A percentile compares a stretch with the other conserved stretches of the same genome.
These are phyloP conservation scores for Candida broadrunensis DNA, from an alignment of 805 yeast genomes.

Conservation along the genomic window DNA sequence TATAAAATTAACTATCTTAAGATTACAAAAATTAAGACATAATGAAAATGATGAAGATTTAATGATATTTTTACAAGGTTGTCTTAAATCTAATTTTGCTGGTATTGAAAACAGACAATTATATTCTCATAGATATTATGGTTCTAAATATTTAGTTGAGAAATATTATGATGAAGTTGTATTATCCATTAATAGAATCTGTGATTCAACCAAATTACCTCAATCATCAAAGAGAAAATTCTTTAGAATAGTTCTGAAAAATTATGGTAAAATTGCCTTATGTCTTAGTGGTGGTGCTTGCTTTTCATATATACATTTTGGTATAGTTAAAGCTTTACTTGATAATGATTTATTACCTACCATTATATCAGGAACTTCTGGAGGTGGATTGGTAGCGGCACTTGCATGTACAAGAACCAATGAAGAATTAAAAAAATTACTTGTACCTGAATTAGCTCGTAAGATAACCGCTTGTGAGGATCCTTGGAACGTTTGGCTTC, in stretches of 20 bases:
- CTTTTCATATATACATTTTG: constrained; percentile 75
- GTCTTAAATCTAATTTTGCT: constrained; percentile 71
- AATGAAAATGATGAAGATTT: constrained; percentile 42
- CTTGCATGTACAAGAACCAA: constrained; percentile 67
- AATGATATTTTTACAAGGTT: constrained; percentile 57
- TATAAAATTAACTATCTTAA: constrained; percentile 44
- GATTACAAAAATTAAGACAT: constrained; percentile 35
- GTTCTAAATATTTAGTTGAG: constrained; percentile 62
- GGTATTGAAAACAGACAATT: constrained; percentile 72
- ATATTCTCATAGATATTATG: constrained; percentile 73
- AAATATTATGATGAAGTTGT: constrained; percentile 54
- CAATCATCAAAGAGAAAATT: constrained; percentile 44
- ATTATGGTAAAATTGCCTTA: constrained; percentile 70
- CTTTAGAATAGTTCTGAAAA: constrained; percentile 56
- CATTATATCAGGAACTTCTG: constrained; percentile 75
- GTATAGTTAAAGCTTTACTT: constrained; percentile 66
- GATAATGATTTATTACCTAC: constrained; percentile 66
- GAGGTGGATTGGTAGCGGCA: constrained; percentile 79
- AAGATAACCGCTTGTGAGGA: constrained; percentile 71
- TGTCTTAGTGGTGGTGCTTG: constrained; percentile 80
- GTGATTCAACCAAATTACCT: constrained; percentile 35
- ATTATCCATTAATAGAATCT: constrained; percentile 42
- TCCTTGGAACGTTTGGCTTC: constrained; percentile 55
- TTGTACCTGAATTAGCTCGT: constrained; percentile 59
- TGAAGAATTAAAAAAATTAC: constrained; percentile 54